phyloP scores from a whole-genome alignment of 2,329 filamentous ascomycete species.

The Delphinella strobiligena region DNA sequence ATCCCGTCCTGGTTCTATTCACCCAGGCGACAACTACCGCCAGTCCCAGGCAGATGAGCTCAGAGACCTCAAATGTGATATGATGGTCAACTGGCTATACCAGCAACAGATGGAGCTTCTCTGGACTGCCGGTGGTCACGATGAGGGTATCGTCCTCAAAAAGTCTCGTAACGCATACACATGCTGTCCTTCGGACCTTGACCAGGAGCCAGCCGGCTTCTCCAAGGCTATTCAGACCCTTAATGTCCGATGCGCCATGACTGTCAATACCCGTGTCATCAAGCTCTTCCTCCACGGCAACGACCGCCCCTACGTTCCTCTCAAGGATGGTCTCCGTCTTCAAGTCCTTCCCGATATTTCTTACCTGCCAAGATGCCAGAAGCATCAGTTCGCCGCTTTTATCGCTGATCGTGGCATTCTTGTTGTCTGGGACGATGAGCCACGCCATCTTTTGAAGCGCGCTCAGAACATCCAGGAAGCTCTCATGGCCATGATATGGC shows the following conservation, averaged over 20 bases:
- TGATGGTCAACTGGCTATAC: slow-evolving; percentile 53
- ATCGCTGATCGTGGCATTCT: slow-evolving; percentile 45
- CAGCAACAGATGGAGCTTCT: slow-evolving; percentile 47
- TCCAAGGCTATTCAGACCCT: slow-evolving; percentile 37
- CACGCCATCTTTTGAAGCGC: slow-evolving; percentile 41
- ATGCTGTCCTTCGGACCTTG: slow-evolving; percentile 37
- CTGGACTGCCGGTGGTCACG: slow-evolving; percentile 35
- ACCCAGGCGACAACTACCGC: slow-evolving; percentile 22
- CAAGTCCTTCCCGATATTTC: slow-evolving; percentile 49
- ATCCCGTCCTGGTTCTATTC: slow-evolving; percentile 24
- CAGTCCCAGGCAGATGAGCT: slow-evolving; percentile 33
- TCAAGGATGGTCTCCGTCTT: slow-evolving; percentile 45
- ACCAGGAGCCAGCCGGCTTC: slow-evolving; percentile 34
- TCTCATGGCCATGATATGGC: slow-evolving; percentile 50
- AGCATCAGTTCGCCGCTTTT: slow-evolving; percentile 56
- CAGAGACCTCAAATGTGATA: slow-evolving; percentile 44
- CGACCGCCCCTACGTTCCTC: slow-evolving; percentile 43
- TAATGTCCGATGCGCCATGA: slow-evolving; percentile 53
- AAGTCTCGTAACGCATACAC: slow-evolving; percentile 38
- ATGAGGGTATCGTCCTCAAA: slow-evolving; percentile 46
- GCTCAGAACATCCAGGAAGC: slow-evolving; percentile 40
- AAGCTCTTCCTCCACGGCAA: slow-evolving; percentile 44
- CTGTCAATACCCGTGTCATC: slow-evolving; percentile 53
- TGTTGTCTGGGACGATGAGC: slow-evolving; percentile 54
- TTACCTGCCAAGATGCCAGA: slow-evolving; percentile 46